Evolutionary conservation across 1,284 basidiomycete genomes (phyloP).

Genomic region (Malassezia obtusa): DNA sequence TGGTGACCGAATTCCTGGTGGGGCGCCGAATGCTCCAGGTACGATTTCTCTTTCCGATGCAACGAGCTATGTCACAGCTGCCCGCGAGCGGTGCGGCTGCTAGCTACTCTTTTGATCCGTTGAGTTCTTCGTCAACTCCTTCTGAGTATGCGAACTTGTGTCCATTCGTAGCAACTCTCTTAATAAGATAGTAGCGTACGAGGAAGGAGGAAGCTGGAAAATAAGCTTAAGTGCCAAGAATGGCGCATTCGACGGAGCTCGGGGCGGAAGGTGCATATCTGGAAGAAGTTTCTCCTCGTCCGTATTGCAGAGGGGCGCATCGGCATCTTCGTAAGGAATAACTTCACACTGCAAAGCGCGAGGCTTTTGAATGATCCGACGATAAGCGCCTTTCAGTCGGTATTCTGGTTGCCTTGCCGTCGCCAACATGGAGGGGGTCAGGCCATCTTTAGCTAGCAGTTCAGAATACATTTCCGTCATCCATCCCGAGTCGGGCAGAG

Average conservation of each 20-base stretch:
- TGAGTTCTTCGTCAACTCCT: constrained; percentile 5
- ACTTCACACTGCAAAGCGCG: constrained; percentile 68
- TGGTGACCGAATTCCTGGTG: constrained; percentile 45
- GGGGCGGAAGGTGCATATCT: not conserved
- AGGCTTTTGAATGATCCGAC: constrained; percentile 77
- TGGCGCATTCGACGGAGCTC: not conserved
- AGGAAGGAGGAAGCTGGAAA: constrained; percentile 35
- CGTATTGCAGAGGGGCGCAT: constrained; percentile 77
- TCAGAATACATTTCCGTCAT: constrained; percentile 72
- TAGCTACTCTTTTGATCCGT: constrained; percentile 9
- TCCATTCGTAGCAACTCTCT: constrained; percentile 43
- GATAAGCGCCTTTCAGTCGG: constrained; percentile 81
- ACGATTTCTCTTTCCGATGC: constrained; percentile 28
- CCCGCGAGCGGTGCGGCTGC: constrained; percentile 32
- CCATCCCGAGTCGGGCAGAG: constrained; percentile 65
- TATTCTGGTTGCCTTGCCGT: constrained; percentile 62
- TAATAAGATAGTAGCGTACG: constrained; percentile 45
- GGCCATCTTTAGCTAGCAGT: constrained; percentile 69
- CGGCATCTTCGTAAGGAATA: constrained; percentile 81
- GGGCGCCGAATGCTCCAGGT: constrained; percentile 33
- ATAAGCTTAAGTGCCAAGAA: constrained; percentile 32
- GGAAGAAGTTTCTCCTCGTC: constrained; percentile 80
- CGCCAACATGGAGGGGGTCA: constrained; percentile 72
- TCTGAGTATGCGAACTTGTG: constrained; percentile 21
- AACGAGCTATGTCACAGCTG: constrained; percentile 21